Conservation (phyloP, 2,329 filamentous ascomycete species). For the Hypoxylon sp. region DNA sequence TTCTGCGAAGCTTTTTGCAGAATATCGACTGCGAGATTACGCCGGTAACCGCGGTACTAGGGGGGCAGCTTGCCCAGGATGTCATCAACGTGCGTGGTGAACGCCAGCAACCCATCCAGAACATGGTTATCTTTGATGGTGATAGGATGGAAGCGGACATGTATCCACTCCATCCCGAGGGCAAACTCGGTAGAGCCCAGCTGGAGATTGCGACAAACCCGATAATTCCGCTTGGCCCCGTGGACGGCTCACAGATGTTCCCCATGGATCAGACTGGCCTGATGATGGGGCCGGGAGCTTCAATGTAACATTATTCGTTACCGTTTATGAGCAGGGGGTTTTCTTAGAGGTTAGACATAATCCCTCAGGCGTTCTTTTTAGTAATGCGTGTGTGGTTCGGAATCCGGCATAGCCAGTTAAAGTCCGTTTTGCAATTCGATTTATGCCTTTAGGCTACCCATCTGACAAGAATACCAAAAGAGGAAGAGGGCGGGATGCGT, state of each 20-base stretch:
- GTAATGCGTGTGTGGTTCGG: no score
- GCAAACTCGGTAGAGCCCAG: conserved; percentile 59
- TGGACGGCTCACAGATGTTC: conserved; percentile 38
- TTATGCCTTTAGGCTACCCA: no score
- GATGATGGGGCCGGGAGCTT: conserved; percentile 20
- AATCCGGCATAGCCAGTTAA: conserved; percentile 14
- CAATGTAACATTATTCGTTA: conserved; percentile 15
- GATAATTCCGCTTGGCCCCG: conserved; percentile 35
- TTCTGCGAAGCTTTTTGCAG: conserved; percentile 84
- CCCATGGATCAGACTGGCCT: conserved; percentile 29
- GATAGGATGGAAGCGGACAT: conserved; percentile 79
- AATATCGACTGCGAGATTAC: conserved; percentile 86
- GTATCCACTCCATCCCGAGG: conserved; percentile 81
- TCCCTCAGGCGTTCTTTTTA: conserved; percentile 3
- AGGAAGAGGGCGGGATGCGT: background rate
- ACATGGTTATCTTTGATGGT: conserved; percentile 91
- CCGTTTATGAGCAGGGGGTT: no score
- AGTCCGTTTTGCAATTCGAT: no score
- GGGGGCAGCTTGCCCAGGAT: conserved; percentile 91
- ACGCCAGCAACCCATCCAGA: conserved; percentile 94
- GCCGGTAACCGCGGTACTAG: conserved; percentile 87
- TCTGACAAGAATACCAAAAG: no score
- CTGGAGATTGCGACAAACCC: conserved; percentile 46
- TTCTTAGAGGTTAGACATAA: no score
- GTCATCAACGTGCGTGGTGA: conserved; percentile 95